phyloP scores from a whole-genome alignment of 140 eudicot species.

The Ambrosia hybrid region DNA sequence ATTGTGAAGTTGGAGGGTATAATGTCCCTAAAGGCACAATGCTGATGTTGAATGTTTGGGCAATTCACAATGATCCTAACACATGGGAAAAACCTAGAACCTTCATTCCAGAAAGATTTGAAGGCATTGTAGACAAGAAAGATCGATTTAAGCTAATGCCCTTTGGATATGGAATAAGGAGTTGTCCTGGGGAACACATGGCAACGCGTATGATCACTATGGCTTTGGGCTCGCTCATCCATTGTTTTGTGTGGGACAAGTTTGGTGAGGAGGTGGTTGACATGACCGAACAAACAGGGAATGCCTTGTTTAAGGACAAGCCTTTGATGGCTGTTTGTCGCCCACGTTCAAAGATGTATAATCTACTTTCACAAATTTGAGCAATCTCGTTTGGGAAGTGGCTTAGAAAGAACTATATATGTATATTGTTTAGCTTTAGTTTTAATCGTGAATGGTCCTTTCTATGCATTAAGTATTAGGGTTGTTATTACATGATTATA shows the following conservation, averaged over 20 bases:
- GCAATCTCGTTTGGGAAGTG: not conserved
- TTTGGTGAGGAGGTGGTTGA: constrained; percentile 39
- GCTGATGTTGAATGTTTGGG: constrained; percentile 56
- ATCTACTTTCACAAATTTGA: constrained; percentile 33
- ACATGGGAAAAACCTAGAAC: constrained; percentile 38
- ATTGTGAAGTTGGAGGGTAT: constrained; percentile 43
- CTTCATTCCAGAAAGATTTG: constrained; percentile 51
- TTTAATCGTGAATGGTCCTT: constrained; percentile 7
- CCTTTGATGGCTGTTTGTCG: constrained; percentile 41
- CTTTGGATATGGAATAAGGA: constrained; percentile 54
- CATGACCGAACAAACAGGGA: constrained; percentile 37
- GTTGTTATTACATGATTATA: not conserved
- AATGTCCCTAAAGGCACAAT: constrained; percentile 45
- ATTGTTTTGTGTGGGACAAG: constrained; percentile 52
- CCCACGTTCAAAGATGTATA: constrained; percentile 29
- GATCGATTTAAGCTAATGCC: constrained; percentile 44
- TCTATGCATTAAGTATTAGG: not conserved
- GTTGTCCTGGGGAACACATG: constrained; percentile 60
- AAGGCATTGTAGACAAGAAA: constrained; percentile 8
- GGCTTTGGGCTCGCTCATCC: constrained; percentile 46
- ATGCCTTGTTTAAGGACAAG: constrained; percentile 33
- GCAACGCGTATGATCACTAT: constrained; percentile 38
- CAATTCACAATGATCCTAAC: constrained; percentile 50
- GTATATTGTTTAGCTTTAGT: not conserved
- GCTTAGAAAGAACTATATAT: not conserved